These are phyloP conservation scores for Phytophthora podocarpi DNA, from an alignment of 352 stramenopile species.

Conservation along the genomic window DNA sequence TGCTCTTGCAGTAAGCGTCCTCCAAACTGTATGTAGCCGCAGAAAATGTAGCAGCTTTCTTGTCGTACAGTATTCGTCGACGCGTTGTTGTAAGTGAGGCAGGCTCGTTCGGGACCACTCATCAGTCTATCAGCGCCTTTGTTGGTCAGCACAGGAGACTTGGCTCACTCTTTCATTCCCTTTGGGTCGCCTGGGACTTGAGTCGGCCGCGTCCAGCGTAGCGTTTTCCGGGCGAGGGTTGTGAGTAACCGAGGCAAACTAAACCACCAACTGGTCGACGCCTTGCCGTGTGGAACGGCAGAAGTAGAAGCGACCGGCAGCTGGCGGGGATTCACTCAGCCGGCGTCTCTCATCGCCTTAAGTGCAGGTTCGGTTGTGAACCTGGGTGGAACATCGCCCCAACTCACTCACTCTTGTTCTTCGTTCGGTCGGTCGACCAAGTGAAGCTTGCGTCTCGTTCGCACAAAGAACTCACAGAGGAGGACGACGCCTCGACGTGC, in stretches of 20 bases:
- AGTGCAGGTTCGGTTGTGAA: conserved; percentile 8
- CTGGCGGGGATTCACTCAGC: conserved; percentile 4
- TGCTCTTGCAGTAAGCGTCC: conserved; percentile 4
- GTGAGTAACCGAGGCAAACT: conserved; percentile 11
- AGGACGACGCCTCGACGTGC: conserved; percentile 32
- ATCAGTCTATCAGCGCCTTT: conserved; percentile 13
- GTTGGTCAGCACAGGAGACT: conserved; percentile 21
- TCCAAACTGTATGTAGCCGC: not conserved
- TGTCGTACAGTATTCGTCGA: conserved; percentile 15
- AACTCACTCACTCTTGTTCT: not conserved
- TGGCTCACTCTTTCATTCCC: not conserved
- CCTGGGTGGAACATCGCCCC: conserved; percentile 12
- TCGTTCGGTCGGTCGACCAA: conserved; percentile 13
- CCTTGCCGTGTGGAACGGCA: too few relatives aligned
- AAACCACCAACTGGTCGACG: too few relatives aligned
- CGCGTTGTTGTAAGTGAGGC: conserved; percentile 4
- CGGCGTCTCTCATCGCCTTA: conserved; percentile 13
- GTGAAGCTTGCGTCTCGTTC: conserved; percentile 1
- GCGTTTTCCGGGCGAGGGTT: conserved; percentile 9
- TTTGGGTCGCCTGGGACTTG: conserved; percentile 7
- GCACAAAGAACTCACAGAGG: conserved; percentile 4
- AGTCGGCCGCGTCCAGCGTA: conserved; percentile 9
- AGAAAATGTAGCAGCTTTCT: conserved; percentile 1
- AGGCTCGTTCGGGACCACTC: conserved; percentile 13
- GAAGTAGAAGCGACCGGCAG: not conserved